A percentile compares a stretch with the other conserved stretches of the same genome.
phyloP scores from a whole-genome alignment of 1,139 yeast genomes.

The Candida tetrigidarum region DNA sequence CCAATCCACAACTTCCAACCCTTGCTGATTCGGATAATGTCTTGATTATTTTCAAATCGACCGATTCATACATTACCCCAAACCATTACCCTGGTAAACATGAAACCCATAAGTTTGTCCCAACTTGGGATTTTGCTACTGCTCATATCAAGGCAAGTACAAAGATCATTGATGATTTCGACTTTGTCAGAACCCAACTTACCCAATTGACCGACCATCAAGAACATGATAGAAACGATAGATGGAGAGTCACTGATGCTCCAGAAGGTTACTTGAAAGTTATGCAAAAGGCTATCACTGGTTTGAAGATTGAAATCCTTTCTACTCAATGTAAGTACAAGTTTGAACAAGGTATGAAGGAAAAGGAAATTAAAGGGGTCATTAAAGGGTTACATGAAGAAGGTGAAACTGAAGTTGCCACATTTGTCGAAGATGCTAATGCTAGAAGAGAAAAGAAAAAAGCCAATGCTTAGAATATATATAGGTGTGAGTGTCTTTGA shows the following conservation, averaged over 20 bases:
- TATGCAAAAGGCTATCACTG: slow-evolving; percentile 59
- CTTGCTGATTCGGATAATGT: slow-evolving; percentile 45
- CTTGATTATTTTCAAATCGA: slow-evolving; percentile 58
- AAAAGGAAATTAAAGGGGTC: slow-evolving; percentile 56
- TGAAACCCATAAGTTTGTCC: slow-evolving; percentile 65
- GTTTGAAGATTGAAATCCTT: slow-evolving; percentile 57
- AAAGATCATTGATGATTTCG: slow-evolving; percentile 47
- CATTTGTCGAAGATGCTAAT: slow-evolving; percentile 26
- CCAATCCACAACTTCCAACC: slow-evolving; percentile 56
- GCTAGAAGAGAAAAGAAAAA: background rate
- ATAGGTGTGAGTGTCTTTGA: no score
- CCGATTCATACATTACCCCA: slow-evolving; percentile 62
- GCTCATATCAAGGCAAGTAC: slow-evolving; percentile 65
- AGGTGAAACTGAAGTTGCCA: slow-evolving; percentile 25
- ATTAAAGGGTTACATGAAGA: slow-evolving; percentile 47
- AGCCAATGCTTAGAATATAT: background rate
- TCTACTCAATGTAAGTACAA: slow-evolving; percentile 62
- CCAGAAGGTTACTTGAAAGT: slow-evolving; percentile 52
- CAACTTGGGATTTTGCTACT: slow-evolving; percentile 73
- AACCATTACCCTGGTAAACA: slow-evolving; percentile 62
- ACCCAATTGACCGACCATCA: slow-evolving; percentile 50
- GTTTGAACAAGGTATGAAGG: slow-evolving; percentile 56
- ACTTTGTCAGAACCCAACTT: slow-evolving; percentile 53
- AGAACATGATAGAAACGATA: slow-evolving; percentile 43
- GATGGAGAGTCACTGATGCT: slow-evolving; percentile 65